Percentiles rank a stretch among this genome's conserved stretches.
Evolutionary conservation across 2,329 filamentous ascomycete species (phyloP).

Genomic region (Aureobasidium subglaciale): DNA sequence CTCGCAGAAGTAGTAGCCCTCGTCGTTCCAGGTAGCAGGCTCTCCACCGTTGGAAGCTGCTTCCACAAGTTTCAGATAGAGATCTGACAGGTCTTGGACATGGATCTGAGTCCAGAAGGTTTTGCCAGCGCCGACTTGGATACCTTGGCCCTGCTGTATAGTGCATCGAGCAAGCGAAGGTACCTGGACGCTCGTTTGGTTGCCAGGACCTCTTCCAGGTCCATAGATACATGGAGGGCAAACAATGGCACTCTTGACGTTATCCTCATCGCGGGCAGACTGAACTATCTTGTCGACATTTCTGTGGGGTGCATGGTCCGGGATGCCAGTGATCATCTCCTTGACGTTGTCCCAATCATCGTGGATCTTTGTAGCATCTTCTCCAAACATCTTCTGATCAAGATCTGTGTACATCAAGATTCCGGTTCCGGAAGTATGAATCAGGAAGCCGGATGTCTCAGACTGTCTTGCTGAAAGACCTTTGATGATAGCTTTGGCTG

Average conservation of each 20-base stretch:
- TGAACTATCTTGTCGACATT: slow-evolving; percentile 64
- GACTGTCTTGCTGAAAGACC: slow-evolving; percentile 44
- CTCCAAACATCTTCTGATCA: slow-evolving; percentile 41
- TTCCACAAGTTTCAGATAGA: slow-evolving; percentile 50
- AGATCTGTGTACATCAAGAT: slow-evolving; percentile 48
- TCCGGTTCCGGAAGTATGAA: slow-evolving; percentile 53
- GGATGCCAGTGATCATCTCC: slow-evolving; percentile 46
- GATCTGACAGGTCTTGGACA: slow-evolving; percentile 50
- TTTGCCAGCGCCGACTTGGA: slow-evolving; percentile 51
- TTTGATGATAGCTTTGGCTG: slow-evolving; percentile 44
- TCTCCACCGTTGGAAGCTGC: slow-evolving; percentile 36
- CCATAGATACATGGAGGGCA: slow-evolving; percentile 62
- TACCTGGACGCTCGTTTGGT: slow-evolving; percentile 50
- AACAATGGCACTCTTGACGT: slow-evolving; percentile 56
- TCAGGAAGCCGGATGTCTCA: slow-evolving; percentile 26
- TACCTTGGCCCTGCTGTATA: slow-evolving; percentile 46
- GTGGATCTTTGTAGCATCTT: slow-evolving; percentile 44
- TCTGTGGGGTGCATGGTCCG: slow-evolving; percentile 55
- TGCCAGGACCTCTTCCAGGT: slow-evolving; percentile 45
- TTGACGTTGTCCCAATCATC: slow-evolving; percentile 54
- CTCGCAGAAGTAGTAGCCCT: slow-evolving; percentile 62
- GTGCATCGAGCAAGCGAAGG: slow-evolving; percentile 48
- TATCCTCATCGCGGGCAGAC: slow-evolving; percentile 37
- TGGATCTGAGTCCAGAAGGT: slow-evolving; percentile 53
- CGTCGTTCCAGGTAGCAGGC: slow-evolving; percentile 48